Base-by-base conservation (phyloP, 129 eudicot species). In the Cynara cardunculus region DNA sequence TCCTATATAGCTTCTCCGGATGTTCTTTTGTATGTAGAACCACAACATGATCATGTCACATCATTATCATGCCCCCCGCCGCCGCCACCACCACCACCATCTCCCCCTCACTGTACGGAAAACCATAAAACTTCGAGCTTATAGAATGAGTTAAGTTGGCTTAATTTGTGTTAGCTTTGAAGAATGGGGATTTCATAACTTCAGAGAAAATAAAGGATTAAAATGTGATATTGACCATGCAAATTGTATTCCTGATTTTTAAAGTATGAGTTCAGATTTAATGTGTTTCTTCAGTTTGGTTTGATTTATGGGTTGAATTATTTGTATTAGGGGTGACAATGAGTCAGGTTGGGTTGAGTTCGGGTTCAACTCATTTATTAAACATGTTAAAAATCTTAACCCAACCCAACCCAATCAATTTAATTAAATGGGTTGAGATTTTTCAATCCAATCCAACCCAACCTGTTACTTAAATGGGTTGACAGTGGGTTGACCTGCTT, bases 1-100 rank as follows among this genome's bases (percentile, higher is more conserved):
- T 30, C 68, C 2, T 25, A 77, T 82, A 71, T 76, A 26, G 35
- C 78, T 76, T 56, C 77, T 75, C 44, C 56, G 2, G 44, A 77
- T 41, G 73, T 71, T 31, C 31, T 71, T 71, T 61, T 62, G 22
- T 27, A 35, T 71, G 24, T 72, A 61, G 78, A 77, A 62, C 27
- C 67, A 59, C 82, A 77, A 37, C 34, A 7, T 37, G 37, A 77
- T 64, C 78, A 41, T 35, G 82, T 16, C 24, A 41, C 69, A 61
- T 77, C 74, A 22, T 67, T 78, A 46, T 70, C 76, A 30, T 39
- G 25, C 3, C 8, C 18, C 4, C 56, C 19, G 9, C 31, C 65
- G 19, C 80, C 25, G 6, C 69, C 69, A 34, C n/a, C 73, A 44
- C 80, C 53, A 56, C 59, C 72, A 4, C 37, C 68, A 8, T 65